Conservation (phyloP, 1,284 basidiomycete species). For the Schizophyllum amplum region DNA sequence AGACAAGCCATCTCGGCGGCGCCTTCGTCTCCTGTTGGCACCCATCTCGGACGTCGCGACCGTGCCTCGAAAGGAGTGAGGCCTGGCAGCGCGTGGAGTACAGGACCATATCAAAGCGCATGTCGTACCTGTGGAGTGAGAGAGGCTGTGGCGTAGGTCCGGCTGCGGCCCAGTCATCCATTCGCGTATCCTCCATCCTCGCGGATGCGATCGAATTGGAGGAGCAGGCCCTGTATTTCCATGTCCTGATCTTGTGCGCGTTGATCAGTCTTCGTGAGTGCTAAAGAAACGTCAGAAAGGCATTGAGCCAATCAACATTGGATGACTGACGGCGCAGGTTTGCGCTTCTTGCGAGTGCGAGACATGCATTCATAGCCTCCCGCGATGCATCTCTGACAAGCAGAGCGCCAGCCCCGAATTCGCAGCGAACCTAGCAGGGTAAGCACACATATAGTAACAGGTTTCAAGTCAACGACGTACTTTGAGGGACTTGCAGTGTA, state of each 20-base stretch:
- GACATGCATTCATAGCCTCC: conserved; percentile 40
- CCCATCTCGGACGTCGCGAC: background rate
- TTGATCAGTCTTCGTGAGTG: conserved; percentile 50
- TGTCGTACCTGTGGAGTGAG: background rate
- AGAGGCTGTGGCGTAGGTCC: conserved; percentile 1
- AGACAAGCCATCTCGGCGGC: background rate
- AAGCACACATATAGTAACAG: background rate
- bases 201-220: conserved; percentile 38
- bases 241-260: conserved; percentile 38
- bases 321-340: conserved; percentile 40
- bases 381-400: conserved; percentile 37
- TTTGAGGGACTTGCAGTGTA: conserved; percentile 53
- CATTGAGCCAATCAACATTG: background rate
- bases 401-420: conserved; percentile 35
- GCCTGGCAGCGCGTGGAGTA: background rate
- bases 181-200: conserved; percentile 23
- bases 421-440: conserved; percentile 39
- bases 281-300: conserved; percentile 21
- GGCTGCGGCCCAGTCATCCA: conserved; percentile 29
- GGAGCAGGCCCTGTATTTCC: conserved; percentile 38
- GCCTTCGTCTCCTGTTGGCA: background rate
- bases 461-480: conserved; percentile 21
- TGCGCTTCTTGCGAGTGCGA: conserved; percentile 47
- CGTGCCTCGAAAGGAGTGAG: background rate
- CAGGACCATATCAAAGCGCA: background rate